Conservation (phyloP, 192 early-diverging fungal genomes). For the Backusella psychrophila region DNA sequence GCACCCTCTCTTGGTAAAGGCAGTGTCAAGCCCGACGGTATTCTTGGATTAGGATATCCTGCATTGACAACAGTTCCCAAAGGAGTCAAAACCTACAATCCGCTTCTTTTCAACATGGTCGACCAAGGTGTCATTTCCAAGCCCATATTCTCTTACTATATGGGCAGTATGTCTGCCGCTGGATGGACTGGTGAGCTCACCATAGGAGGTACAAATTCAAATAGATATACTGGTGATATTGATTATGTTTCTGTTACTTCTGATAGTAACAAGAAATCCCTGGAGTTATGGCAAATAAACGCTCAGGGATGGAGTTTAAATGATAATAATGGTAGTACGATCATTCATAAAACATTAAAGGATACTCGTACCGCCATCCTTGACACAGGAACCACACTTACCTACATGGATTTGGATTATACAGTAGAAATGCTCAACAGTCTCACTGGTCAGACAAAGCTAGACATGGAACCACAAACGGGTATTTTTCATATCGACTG, state of each 20-base stretch:
- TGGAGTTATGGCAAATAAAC: background rate
- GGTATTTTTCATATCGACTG: conserved; percentile 19
- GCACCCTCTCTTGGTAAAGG: background rate
- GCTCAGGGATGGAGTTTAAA: conserved; percentile 15
- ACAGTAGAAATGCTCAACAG: background rate
- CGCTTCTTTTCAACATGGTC: background rate
- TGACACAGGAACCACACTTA: conserved; percentile 29
- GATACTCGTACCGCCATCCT: conserved; percentile 8
- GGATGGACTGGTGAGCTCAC: conserved; percentile 43
- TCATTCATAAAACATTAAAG: background rate
- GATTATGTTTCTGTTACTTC: conserved; percentile 39
- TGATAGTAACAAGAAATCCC: background rate
- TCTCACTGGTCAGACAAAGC: background rate
- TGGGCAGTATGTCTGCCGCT: conserved; percentile 10
- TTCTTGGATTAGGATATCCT: conserved; percentile 34
- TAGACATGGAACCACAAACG: background rate
- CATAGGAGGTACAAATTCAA: conserved; percentile 48
- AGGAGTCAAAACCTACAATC: background rate
- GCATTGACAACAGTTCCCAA: conserved; percentile 10
- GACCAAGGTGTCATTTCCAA: background rate
- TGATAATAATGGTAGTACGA: background rate
- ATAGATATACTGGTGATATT: conserved; percentile 47
- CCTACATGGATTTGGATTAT: conserved; percentile 13
- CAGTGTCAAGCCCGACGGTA: conserved; percentile 18
- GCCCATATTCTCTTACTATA: background rate